Conservation (phyloP, 1,284 basidiomycete genomes). For the Apiotrichum mycotoxinovorans region DNA sequence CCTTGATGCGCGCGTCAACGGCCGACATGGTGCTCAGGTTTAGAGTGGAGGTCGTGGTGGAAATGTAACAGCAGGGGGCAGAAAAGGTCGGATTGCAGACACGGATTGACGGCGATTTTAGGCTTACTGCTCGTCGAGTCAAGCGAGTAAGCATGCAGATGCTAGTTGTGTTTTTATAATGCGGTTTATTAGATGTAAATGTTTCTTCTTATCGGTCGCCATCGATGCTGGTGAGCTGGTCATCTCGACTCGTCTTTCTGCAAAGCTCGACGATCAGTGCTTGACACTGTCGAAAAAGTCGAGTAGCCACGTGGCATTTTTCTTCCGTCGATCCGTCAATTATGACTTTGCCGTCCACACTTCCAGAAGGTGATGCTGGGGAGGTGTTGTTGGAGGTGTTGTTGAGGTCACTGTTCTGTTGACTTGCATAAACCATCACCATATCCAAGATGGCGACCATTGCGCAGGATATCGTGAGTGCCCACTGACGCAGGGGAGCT, state of each 20-base stretch:
- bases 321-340: slow-evolving; percentile 9
- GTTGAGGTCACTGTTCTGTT: neutral
- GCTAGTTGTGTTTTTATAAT: neutral
- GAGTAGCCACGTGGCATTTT: slow-evolving; percentile 5
- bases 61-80: neutral
- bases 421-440: neutral
- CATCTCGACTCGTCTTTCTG: neutral
- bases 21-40: slow-evolving; percentile 4
- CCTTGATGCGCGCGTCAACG: slow-evolving; percentile 38
- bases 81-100: neutral
- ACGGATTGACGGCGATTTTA: neutral
- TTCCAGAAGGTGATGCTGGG: neutral
- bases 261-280: neutral
- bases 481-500: neutral
- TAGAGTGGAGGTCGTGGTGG: slow-evolving; percentile 1
- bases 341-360: neutral
- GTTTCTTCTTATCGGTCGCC: neutral
- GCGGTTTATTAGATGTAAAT: neutral
- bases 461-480: slow-evolving; percentile 17
- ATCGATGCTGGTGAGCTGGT: neutral
- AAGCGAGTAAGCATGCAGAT: slow-evolving; percentile 18
- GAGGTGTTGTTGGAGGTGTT: neutral
- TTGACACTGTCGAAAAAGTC: slow-evolving; percentile 13
- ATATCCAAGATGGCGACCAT: slow-evolving; percentile 28
- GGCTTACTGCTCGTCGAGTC: slow-evolving; percentile 3